These are phyloP conservation scores for Chaetomiaceae sp. DNA, from an alignment of 2,329 filamentous ascomycete species.

Conservation along the genomic window DNA sequence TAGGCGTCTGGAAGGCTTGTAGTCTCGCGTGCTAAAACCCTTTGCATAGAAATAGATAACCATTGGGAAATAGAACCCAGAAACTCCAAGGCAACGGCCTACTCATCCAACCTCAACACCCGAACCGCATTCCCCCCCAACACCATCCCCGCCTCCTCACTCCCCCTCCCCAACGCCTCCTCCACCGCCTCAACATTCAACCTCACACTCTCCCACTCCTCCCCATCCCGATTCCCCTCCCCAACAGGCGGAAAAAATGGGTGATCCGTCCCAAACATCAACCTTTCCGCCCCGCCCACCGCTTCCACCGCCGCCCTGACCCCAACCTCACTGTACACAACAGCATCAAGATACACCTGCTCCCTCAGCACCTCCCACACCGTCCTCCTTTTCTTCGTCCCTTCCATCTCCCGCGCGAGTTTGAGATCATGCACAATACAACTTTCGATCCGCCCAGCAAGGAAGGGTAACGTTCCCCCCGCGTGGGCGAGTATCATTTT, in stretches of 20 bases:
- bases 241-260: conserved; percentile 78
- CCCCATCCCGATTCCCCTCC: conserved; percentile 42
- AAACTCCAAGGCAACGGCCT: background rate
- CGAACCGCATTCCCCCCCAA: conserved; percentile 31
- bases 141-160: conserved; percentile 23
- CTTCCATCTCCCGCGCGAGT: conserved; percentile 60
- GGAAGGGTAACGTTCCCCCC: conserved; percentile 81
- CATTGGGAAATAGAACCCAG: no score
- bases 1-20: background rate
- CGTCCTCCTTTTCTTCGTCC: conserved; percentile 39
- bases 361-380: conserved; percentile 56
- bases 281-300: conserved; percentile 58
- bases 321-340: conserved; percentile 73
- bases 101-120: conserved; percentile 27
- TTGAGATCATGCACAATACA: conserved; percentile 77
- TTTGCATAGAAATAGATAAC: background rate
- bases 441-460: conserved; percentile 83
- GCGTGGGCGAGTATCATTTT: conserved; percentile 80
- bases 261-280: conserved; percentile 80
- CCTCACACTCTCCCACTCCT: conserved; percentile 66
- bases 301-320: conserved; percentile 67
- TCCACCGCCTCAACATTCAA: conserved; percentile 36
- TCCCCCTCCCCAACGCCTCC: conserved; percentile 26
- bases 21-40: background rate
- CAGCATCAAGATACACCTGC: conserved; percentile 85